A percentile compares a stretch with the other conserved stretches of the same genome.
Conservation (phyloP, 129 eudicot genomes). For the Arctium minus region DNA sequence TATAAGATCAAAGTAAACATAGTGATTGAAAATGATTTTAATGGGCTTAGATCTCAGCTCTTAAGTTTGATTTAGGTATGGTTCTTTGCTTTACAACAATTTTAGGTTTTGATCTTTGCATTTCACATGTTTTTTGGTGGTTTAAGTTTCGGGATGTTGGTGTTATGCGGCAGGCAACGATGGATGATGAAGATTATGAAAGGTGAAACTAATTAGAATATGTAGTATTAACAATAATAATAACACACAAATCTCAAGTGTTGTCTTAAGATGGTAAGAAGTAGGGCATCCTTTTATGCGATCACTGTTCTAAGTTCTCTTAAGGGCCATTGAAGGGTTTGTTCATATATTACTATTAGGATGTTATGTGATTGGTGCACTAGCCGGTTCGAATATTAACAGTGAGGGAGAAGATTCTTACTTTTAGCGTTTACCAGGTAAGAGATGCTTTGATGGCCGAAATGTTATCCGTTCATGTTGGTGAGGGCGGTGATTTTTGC, state of each 20-base stretch:
- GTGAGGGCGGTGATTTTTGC: not conserved
- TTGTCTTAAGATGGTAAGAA: too few species aligned
- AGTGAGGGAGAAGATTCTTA: not conserved
- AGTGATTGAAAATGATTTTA: not conserved
- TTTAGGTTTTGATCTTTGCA: not conserved
- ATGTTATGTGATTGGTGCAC: not conserved
- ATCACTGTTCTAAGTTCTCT: not conserved
- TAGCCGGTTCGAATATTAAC: not conserved
- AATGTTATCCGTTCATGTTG: not conserved
- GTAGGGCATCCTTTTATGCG: too few species aligned
- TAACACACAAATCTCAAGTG: too few species aligned
- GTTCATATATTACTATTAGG: not conserved
- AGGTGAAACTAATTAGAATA: not conserved
- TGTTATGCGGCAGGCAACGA: not conserved
- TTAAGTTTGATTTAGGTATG: not conserved
- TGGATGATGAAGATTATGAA: too few species aligned
- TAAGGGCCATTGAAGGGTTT: not conserved
- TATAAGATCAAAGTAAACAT: not conserved
- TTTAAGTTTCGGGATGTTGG: not conserved
- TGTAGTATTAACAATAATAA: too few species aligned
- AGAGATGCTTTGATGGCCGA: not conserved
- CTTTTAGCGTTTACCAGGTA: not conserved
- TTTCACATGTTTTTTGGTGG: not conserved
- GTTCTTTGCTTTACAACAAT: not conserved
- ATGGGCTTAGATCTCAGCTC: not conserved